A percentile compares a stretch with the other conserved stretches of the same genome.
These are phyloP conservation scores for Didymella pomorum DNA, from an alignment of 2,329 filamentous ascomycete genomes.

Conservation along the genomic window DNA sequence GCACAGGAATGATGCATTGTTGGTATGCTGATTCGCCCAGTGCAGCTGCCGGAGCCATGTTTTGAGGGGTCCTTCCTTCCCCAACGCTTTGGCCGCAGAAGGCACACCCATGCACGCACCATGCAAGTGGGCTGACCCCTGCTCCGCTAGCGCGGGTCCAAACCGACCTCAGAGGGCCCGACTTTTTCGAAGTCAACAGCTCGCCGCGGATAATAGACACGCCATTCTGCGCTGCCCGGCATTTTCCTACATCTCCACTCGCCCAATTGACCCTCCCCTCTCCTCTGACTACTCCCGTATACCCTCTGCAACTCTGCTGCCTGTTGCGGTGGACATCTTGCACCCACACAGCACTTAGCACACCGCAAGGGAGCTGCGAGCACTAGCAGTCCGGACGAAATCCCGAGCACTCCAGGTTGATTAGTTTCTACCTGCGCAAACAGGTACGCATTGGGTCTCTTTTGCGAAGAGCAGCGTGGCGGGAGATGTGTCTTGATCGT, in stretches of 20 bases:
- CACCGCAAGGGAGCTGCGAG: constrained; percentile 47
- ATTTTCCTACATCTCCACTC: constrained; percentile 28
- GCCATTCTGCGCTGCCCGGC: constrained; percentile 26
- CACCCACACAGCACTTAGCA: constrained; percentile 25
- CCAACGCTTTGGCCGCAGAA: constrained; percentile 22
- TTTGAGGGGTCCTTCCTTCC: constrained; percentile 17
- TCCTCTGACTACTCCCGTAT: constrained; percentile 22
- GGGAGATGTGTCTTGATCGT: constrained; percentile 6
- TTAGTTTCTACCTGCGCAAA: constrained; percentile 46
- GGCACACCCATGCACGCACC: constrained; percentile 18
- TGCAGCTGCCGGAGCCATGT: constrained; percentile 8
- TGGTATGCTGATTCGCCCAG: constrained; percentile 3
- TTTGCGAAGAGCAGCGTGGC: constrained; percentile 25
- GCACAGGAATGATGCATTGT: constrained; percentile 6
- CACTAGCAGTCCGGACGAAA: constrained; percentile 41
- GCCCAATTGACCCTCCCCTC: constrained; percentile 28
- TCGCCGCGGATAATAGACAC: constrained; percentile 34
- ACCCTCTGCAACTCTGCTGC: constrained; percentile 20
- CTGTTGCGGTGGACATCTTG: constrained; percentile 24
- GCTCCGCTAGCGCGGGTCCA: constrained; percentile 19
- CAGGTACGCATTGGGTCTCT: constrained; percentile 31
- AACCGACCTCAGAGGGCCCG: constrained; percentile 29
- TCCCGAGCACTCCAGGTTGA: constrained; percentile 45
- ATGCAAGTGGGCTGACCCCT: constrained; percentile 7
- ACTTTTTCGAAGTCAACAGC: constrained; percentile 34